These are phyloP conservation scores for peach (Prunus persica) DNA, from an alignment of 306 rosid species.

Conservation along the genomic window DNA sequence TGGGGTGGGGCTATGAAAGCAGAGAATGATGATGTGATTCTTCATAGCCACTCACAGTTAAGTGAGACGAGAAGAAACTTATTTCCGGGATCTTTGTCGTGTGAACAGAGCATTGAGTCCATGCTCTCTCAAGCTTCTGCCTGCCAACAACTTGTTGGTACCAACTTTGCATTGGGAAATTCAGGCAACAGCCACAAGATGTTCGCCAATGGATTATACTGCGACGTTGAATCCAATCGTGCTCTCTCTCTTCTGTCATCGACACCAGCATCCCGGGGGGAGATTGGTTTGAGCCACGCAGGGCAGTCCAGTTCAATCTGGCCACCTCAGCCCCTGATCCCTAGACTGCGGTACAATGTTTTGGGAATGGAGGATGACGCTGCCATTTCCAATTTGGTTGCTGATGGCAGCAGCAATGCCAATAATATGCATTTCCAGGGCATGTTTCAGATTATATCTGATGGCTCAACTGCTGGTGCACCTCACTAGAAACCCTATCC, in stretches of 20 bases:
- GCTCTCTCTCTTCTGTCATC: slow-evolving; percentile 78
- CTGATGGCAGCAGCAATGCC: slow-evolving; percentile 19
- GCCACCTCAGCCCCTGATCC: slow-evolving; percentile 17
- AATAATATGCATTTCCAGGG: slow-evolving; percentile 16
- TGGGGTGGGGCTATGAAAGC: slow-evolving; percentile 23
- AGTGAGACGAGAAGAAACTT: slow-evolving; percentile 15
- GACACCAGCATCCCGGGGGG: slow-evolving; percentile 32
- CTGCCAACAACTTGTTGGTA: slow-evolving; percentile 17
- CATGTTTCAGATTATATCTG: slow-evolving; percentile 25
- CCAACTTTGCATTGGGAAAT: slow-evolving; percentile 18
- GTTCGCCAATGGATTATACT: slow-evolving; percentile 18
- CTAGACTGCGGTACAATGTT: slow-evolving; percentile 12
- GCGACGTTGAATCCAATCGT: slow-evolving; percentile 31
- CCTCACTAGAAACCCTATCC: slow-evolving; percentile 2
- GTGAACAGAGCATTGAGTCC: slow-evolving; percentile 19
- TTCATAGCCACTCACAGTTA: slow-evolving; percentile 11
- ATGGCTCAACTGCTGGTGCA: slow-evolving; percentile 32
- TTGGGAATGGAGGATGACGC: slow-evolving; percentile 31
- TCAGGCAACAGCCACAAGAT: slow-evolving; percentile 25
- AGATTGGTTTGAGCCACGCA: slow-evolving; percentile 33
- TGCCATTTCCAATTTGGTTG: slow-evolving; percentile 12
- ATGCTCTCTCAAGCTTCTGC: slow-evolving; percentile 12
- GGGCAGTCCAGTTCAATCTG: slow-evolving; percentile 28
- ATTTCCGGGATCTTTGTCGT: no score
- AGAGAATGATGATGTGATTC: slow-evolving; percentile 16